Percentiles rank a stretch among this genome's conserved stretches.
Evolutionary conservation across 192 early-diverging fungal genomes (phyloP).

Genomic region (Gryganskiella cystojenkinii): DNA sequence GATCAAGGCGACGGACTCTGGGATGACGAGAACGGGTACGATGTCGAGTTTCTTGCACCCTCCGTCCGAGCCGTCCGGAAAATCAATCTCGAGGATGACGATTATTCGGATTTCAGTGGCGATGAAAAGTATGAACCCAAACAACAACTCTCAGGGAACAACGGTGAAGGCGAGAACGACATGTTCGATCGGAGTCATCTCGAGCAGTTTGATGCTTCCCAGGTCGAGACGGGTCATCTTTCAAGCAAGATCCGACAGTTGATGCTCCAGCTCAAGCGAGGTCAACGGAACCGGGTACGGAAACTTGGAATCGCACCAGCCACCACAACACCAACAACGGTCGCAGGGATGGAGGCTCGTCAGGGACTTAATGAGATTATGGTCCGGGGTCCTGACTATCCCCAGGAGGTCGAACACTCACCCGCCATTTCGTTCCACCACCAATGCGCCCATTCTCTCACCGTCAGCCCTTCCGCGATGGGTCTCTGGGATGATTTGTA

Average conservation of each 20-base stretch:
- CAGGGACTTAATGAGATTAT: conserved; percentile 16
- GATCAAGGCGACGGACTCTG: background rate
- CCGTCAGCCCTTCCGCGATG: conserved; percentile 30
- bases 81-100: conserved; percentile 1
- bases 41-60: conserved; percentile 20
- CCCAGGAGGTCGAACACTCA: conserved; percentile 35
- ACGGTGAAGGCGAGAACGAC: conserved; percentile 28
- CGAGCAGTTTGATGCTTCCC: background rate
- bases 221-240: background rate
- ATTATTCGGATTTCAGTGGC: conserved; percentile 50
- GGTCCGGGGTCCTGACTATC: conserved; percentile 21
- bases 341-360: background rate
- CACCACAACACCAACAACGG: background rate
- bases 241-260: conserved; percentile 31
- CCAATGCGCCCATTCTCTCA: conserved; percentile 45
- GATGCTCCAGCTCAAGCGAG: conserved; percentile 33
- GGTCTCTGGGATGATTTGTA: conserved; percentile 43
- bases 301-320: conserved; percentile 14
- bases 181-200: conserved; percentile 16
- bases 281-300: conserved; percentile 27
- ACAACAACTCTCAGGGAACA: background rate
- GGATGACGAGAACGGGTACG: background rate
- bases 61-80: conserved; percentile 18
- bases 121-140: conserved; percentile 42
- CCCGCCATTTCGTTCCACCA: conserved; percentile 26